Conservation (phyloP, 345 rosid species). For the Streptanthus diversifolius region DNA sequence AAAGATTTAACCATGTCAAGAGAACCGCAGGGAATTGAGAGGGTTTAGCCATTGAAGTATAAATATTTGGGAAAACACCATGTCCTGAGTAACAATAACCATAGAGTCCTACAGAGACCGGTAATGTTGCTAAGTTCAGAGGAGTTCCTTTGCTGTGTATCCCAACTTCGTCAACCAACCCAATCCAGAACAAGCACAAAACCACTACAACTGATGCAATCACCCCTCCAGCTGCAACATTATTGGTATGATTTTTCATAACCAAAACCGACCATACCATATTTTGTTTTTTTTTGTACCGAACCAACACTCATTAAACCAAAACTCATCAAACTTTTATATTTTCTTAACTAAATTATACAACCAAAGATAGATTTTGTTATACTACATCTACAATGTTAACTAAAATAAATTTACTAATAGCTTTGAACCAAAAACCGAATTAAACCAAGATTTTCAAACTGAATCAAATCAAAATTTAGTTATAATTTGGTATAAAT, state of each 20-base stretch:
- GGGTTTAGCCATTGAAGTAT: constrained; percentile 88
- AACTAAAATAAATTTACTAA: not conserved
- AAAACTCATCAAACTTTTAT: not conserved
- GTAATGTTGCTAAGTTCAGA: constrained; percentile 62
- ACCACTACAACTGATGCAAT: constrained; percentile 76
- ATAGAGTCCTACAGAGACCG: constrained; percentile 89
- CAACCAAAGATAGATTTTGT: not conserved
- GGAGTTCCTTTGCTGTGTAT: constrained; percentile 59
- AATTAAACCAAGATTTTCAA: not conserved
- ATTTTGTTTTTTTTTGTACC: not conserved
- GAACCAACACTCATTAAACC: not conserved
- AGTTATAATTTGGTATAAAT: not conserved
- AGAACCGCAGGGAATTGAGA: constrained; percentile 68
- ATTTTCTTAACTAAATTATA: not conserved
- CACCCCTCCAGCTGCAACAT: constrained; percentile 81
- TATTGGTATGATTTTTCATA: not conserved
- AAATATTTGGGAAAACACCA: constrained; percentile 95
- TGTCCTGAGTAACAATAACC: constrained; percentile 97
- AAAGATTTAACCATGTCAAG: constrained; percentile 50
- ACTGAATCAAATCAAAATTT: not conserved
- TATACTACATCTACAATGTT: not conserved
- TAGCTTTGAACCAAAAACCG: not conserved
- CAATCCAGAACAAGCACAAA: constrained; percentile 81
- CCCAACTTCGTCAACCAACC: constrained; percentile 70
- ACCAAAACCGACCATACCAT: not conserved